A percentile compares a stretch with the other conserved stretches of the same genome.
Evolutionary conservation across 179 eudicot genomes (phyloP).

Genomic region (Beta corolliflora): DNA sequence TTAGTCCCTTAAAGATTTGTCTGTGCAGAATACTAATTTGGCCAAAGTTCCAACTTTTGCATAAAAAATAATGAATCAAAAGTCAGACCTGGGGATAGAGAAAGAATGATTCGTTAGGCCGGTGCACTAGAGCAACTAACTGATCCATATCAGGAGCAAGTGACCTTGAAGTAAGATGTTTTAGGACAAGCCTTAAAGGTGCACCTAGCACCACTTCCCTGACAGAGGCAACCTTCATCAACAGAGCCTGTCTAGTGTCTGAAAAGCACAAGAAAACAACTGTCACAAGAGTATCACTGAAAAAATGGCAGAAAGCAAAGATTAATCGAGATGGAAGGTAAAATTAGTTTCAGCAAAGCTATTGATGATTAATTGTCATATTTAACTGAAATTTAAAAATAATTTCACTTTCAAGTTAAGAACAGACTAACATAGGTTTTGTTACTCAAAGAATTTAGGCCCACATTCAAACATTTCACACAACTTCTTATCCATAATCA

Average conservation of each 20-base stretch:
- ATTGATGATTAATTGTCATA: not conserved
- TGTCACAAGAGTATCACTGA: slow-evolving; percentile 19
- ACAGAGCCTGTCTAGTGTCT: slow-evolving; percentile 60
- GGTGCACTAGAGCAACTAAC: slow-evolving; percentile 83
- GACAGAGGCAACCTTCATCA: slow-evolving; percentile 83
- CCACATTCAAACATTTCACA: not conserved
- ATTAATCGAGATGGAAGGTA: not conserved
- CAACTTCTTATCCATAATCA: not conserved
- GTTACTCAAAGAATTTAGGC: not conserved
- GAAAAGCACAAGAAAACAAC: slow-evolving; percentile 24
- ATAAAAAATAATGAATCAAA: not conserved
- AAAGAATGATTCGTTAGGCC: slow-evolving; percentile 90
- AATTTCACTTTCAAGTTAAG: not conserved
- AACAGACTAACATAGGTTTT: not conserved
- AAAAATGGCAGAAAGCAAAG: not conserved
- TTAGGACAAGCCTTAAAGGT: slow-evolving; percentile 72
- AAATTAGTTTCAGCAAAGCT: slow-evolving; percentile 11
- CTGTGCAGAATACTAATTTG: not conserved
- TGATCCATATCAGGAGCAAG: slow-evolving; percentile 51
- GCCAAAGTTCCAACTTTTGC: not conserved
- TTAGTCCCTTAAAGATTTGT: not conserved
- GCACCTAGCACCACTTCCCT: slow-evolving; percentile 97
- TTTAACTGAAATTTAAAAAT: not conserved
- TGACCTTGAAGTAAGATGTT: slow-evolving; percentile 72
- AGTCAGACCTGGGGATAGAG: slow-evolving; percentile 72